Evolutionary conservation across 1,139 yeast species (phyloP).

Genomic region (Pneumocystis canis): DNA sequence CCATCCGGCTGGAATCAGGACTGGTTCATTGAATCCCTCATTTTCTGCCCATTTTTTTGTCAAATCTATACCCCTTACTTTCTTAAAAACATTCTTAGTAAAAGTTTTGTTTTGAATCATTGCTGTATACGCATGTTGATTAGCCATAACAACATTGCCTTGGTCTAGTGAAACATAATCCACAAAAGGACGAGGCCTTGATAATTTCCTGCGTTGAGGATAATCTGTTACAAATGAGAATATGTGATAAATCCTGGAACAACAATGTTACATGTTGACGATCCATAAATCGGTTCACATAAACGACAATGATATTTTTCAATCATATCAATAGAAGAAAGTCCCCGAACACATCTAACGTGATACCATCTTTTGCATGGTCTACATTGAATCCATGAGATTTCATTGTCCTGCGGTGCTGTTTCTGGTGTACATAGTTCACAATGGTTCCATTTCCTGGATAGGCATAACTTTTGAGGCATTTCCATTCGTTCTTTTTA

Average conservation of each 20-base stretch:
- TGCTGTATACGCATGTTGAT: slow-evolving; percentile 48
- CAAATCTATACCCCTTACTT: slow-evolving; percentile 25
- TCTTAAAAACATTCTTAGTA: slow-evolving; percentile 15
- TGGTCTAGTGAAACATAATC: slow-evolving; percentile 72
- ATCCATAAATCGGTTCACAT: slow-evolving; percentile 37
- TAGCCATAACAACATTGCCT: slow-evolving; percentile 52
- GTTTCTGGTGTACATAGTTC: slow-evolving; percentile 14
- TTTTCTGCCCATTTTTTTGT: slow-evolving; percentile 28
- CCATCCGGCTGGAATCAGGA: slow-evolving; percentile 25
- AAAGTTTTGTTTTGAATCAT: slow-evolving; percentile 21
- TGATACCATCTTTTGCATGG: slow-evolving; percentile 52
- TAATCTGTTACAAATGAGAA: slow-evolving; percentile 16
- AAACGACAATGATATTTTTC: slow-evolving; percentile 40
- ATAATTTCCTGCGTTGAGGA: slow-evolving; percentile 44
- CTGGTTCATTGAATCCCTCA: slow-evolving; percentile 27
- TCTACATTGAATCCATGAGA: slow-evolving; percentile 50
- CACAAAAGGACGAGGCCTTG: slow-evolving; percentile 31
- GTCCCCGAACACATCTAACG: slow-evolving; percentile 32
- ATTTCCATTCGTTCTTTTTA: not conserved
- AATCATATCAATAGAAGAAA: slow-evolving; percentile 30
- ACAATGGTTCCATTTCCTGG: slow-evolving; percentile 16
- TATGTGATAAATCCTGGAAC: not conserved
- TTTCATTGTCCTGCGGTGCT: slow-evolving; percentile 13
- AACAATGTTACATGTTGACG: slow-evolving; percentile 26
- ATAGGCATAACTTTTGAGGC: not conserved